Conservation (phyloP, 1,284 basidiomycete genomes). For the Sphagnurus paluster region DNA sequence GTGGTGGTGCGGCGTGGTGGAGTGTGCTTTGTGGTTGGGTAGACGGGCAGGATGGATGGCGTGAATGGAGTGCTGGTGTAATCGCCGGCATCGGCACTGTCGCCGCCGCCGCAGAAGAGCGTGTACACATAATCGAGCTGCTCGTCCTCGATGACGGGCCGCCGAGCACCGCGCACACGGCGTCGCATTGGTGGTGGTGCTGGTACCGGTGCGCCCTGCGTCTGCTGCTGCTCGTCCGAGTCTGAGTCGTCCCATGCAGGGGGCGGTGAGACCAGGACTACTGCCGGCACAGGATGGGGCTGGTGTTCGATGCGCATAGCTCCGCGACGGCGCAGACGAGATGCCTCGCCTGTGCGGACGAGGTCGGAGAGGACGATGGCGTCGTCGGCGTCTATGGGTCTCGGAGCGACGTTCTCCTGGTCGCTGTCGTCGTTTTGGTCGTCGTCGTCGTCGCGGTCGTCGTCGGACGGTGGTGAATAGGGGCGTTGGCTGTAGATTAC, state of each 20-base stretch:
- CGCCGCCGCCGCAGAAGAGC: conserved; percentile 52
- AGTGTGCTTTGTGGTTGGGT: conserved; percentile 23
- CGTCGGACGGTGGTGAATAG: no score
- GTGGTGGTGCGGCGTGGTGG: conserved; percentile 4
- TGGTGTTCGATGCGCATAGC: conserved; percentile 64
- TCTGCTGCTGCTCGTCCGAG: no score
- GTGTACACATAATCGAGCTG: conserved; percentile 36
- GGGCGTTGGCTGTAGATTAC: no score
- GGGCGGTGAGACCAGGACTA: conserved; percentile 20
- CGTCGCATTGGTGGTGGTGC: no score
- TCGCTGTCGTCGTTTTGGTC: not conserved
- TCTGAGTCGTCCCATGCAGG: conserved; percentile 19
- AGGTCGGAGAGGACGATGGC: conserved; percentile 71
- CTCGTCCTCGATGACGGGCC: conserved; percentile 14
- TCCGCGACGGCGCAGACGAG: conserved; percentile 66
- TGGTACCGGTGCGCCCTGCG: no score
- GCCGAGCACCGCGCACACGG: conserved; percentile 4
- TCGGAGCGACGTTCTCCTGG: not conserved
- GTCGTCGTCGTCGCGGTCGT: not conserved
- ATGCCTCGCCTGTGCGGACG: conserved; percentile 65
- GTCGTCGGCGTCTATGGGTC: conserved; percentile 46
- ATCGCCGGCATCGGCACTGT: conserved; percentile 9
- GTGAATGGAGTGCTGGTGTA: conserved; percentile 28
- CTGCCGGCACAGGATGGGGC: not conserved
- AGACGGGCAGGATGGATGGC: conserved; percentile 33